These are phyloP conservation scores for Trichoderma sp. DNA, from an alignment of 2,329 filamentous ascomycete species.

Conservation along the genomic window DNA sequence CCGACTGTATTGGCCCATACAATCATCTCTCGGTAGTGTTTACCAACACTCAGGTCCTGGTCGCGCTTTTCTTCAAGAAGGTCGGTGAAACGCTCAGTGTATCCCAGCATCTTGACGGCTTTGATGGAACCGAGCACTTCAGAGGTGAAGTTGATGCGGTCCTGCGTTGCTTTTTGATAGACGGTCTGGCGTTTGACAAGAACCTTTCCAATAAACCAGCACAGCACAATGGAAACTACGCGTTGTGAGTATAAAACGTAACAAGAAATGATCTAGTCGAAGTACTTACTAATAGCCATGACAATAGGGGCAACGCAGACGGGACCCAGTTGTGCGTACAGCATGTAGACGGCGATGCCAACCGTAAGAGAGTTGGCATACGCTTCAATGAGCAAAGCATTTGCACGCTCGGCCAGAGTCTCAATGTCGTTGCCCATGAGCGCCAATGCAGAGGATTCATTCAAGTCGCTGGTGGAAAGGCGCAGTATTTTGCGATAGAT, in stretches of 20 bases:
- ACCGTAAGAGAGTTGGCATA: constrained; percentile 41
- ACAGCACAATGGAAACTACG: constrained; percentile 34
- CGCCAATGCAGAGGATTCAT: constrained; percentile 38
- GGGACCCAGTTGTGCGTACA: constrained; percentile 40
- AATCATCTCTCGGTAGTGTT: constrained; percentile 35
- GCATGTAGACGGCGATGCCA: constrained; percentile 39
- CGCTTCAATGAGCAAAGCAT: constrained; percentile 38
- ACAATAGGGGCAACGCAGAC: constrained; percentile 42
- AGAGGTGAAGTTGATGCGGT: constrained; percentile 41
- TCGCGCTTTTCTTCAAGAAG: constrained; percentile 36
- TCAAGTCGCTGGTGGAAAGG: constrained; percentile 36
- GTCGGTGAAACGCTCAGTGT: constrained; percentile 36
- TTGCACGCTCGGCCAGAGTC: constrained; percentile 37
- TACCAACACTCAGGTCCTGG: constrained; percentile 36
- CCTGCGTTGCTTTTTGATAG: constrained; percentile 42
- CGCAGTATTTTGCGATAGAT: constrained; percentile 40
- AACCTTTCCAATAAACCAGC: constrained; percentile 34
- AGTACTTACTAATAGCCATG: constrained; percentile 38
- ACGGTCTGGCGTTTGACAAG: constrained; percentile 38
- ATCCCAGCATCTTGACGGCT: constrained; percentile 42
- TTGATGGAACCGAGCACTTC: constrained; percentile 41
- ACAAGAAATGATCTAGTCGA: background rate
- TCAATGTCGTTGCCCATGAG: constrained; percentile 43
- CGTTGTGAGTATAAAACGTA: background rate
- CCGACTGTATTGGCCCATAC: constrained; percentile 39